These are phyloP conservation scores for Ascochyta clinopodiicola DNA, from an alignment of 2,329 filamentous ascomycete species.

Conservation along the genomic window DNA sequence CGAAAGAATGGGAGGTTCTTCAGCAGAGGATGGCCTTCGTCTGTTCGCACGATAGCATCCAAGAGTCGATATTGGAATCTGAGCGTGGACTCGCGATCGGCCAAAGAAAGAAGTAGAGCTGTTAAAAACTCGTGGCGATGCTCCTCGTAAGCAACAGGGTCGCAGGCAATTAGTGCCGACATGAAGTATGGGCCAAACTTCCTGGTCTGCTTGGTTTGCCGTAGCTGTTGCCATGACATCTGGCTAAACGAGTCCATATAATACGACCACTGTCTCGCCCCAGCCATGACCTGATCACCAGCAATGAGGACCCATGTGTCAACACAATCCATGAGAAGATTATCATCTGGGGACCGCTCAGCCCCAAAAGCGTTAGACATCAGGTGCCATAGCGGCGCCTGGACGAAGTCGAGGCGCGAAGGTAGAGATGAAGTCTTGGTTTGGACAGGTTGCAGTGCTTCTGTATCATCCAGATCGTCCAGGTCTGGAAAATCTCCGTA, in stretches of 20 bases:
- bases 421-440: slow-evolving; percentile 4
- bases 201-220: slow-evolving; percentile 53
- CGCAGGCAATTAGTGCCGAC: slow-evolving; percentile 49
- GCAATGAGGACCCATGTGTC: slow-evolving; percentile 63
- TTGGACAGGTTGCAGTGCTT: slow-evolving; percentile 10
- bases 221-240: slow-evolving; percentile 58
- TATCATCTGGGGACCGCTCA: slow-evolving; percentile 61
- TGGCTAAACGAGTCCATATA: slow-evolving; percentile 63
- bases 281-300: slow-evolving; percentile 53
- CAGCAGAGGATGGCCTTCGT: slow-evolving; percentile 56
- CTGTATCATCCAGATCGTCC: slow-evolving; percentile 52
- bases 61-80: slow-evolving; percentile 68
- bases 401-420: slow-evolving; percentile 50
- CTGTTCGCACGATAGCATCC: slow-evolving; percentile 59
- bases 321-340: slow-evolving; percentile 58
- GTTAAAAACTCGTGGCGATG: slow-evolving; percentile 58
- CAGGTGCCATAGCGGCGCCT: slow-evolving; percentile 59
- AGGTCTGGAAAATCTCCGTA: slow-evolving; percentile 66
- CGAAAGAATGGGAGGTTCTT: slow-evolving; percentile 64
- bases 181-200: slow-evolving; percentile 56
- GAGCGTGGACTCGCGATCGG: slow-evolving; percentile 65
- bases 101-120: slow-evolving; percentile 62
- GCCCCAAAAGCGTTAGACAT: slow-evolving; percentile 68
- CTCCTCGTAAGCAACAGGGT: slow-evolving; percentile 50
- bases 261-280: slow-evolving; percentile 59